These are phyloP conservation scores for Tricholomella constricta DNA, from an alignment of 768 basidiomycete species.

Conservation along the genomic window DNA sequence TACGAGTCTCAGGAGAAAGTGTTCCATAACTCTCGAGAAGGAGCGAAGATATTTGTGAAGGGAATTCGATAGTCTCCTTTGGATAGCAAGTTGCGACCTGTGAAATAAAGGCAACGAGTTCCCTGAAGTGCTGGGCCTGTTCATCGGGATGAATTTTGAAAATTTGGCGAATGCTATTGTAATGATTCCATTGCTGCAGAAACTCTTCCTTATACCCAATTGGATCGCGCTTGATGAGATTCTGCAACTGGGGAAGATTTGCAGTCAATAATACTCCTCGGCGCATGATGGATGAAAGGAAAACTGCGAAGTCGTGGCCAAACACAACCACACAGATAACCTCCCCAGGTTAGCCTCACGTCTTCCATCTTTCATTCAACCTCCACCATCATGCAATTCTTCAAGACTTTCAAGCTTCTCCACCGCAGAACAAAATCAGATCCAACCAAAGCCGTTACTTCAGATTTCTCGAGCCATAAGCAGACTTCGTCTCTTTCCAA, in stretches of 20 bases:
- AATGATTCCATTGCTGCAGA: conserved; percentile 95
- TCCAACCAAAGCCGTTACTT: conserved; percentile 35
- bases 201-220: conserved; percentile 93
- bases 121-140: conserved; percentile 81
- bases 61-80: conserved; percentile 84
- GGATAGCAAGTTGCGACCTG: conserved; percentile 95
- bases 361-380: background rate
- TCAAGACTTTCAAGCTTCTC: conserved; percentile 44
- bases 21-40: conserved; percentile 78
- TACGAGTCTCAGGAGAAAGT: conserved; percentile 79
- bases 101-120: conserved; percentile 83
- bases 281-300: conserved; percentile 38
- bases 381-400: conserved; percentile 42
- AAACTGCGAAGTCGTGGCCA: conserved; percentile 18
- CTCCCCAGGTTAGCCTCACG: no score
- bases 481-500: conserved; percentile 10
- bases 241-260: conserved; percentile 94
- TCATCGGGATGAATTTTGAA: conserved; percentile 83
- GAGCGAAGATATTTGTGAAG: conserved; percentile 74
- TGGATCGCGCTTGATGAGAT: conserved; percentile 95
- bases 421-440: conserved; percentile 53
- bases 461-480: conserved; percentile 16
- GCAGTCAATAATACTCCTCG: conserved; percentile 80
- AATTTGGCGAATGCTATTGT: conserved; percentile 83
- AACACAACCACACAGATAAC: conserved; percentile 10